phyloP scores from a whole-genome alignment of 371 early-diverging fungal genomes.

The Zychaea mexicana region DNA sequence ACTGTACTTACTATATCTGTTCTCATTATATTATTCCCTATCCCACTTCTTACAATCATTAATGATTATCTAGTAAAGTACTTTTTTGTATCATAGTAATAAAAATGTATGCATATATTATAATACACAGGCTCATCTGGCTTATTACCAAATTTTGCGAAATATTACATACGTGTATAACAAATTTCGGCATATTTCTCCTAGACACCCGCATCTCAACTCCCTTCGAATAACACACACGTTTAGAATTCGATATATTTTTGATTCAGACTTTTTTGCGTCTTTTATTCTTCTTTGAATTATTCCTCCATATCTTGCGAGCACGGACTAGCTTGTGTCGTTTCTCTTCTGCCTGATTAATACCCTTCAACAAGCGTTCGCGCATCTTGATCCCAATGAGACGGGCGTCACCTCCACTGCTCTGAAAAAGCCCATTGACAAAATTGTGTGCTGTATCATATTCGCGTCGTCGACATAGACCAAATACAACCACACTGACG shows the following conservation, averaged over 20 bases:
- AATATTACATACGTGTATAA: too few species aligned
- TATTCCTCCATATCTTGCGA: background rate
- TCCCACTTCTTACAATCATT: too few species aligned
- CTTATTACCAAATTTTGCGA: too few species aligned
- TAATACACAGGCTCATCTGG: too few species aligned
- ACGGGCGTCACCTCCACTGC: background rate
- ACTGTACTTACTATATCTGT: too few species aligned
- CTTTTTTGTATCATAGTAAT: too few species aligned
- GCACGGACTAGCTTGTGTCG: background rate
- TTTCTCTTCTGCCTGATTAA: background rate
- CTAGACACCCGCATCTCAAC: too few species aligned
- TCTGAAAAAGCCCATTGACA: slow-evolving; percentile 1
- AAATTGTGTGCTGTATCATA: slow-evolving; percentile 8
- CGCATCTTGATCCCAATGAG: background rate
- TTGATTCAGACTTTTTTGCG: background rate
- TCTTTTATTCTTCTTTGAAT: background rate
- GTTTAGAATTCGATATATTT: background rate
- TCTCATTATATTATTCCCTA: too few species aligned
- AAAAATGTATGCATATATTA: too few species aligned
- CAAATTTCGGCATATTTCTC: too few species aligned
- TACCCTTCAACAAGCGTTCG: background rate
- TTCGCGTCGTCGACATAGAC: slow-evolving; percentile 6
- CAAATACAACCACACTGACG: slow-evolving; percentile 14
- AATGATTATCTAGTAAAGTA: too few species aligned
- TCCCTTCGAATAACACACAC: too few species aligned